Percentiles rank a stretch among this genome's conserved stretches.
These are phyloP conservation scores for Amphirosellinia nigrospora DNA, from an alignment of 495 filamentous ascomycete genomes.

Conservation along the genomic window DNA sequence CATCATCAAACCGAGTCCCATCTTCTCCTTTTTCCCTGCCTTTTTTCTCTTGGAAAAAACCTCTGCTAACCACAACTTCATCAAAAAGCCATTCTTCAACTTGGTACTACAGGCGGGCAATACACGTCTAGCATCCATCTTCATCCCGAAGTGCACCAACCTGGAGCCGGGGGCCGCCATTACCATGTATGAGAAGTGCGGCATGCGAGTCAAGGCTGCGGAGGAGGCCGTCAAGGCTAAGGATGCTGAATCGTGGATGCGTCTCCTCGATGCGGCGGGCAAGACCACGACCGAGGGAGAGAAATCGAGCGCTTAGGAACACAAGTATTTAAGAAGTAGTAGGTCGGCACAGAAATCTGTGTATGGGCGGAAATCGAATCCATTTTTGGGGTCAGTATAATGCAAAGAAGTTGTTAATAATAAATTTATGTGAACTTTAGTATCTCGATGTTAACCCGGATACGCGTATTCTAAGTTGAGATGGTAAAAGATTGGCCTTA, in stretches of 20 bases:
- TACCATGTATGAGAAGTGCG: slow-evolving; percentile 96
- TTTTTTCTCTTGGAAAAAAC: neutral
- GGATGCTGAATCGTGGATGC: slow-evolving; percentile 66
- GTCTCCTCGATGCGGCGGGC: slow-evolving; percentile 54
- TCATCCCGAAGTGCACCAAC: slow-evolving; percentile 83
- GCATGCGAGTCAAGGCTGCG: slow-evolving; percentile 85
- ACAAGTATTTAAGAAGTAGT: slow-evolving; percentile 51
- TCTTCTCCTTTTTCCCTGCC: neutral
- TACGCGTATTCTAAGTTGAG: neutral
- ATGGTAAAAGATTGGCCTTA: neutral
- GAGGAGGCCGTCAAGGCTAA: slow-evolving; percentile 88
- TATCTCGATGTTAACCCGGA: neutral
- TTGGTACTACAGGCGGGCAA: slow-evolving; percentile 89
- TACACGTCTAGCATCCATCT: slow-evolving; percentile 78
- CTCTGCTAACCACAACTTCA: neutral
- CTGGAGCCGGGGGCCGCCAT: slow-evolving; percentile 68
- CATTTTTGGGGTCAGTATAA: neutral
- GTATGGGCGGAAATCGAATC: neutral
- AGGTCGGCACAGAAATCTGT: too few relatives aligned
- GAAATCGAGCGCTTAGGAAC: slow-evolving; percentile 55
- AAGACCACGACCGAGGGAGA: slow-evolving; percentile 48
- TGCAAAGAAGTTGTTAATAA: neutral
- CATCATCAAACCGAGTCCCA: neutral
- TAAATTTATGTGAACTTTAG: neutral
- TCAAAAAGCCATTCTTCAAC: slow-evolving; percentile 82